These are phyloP conservation scores for Prunus dulcis DNA, from an alignment of 306 rosid genomes.

Conservation along the genomic window DNA sequence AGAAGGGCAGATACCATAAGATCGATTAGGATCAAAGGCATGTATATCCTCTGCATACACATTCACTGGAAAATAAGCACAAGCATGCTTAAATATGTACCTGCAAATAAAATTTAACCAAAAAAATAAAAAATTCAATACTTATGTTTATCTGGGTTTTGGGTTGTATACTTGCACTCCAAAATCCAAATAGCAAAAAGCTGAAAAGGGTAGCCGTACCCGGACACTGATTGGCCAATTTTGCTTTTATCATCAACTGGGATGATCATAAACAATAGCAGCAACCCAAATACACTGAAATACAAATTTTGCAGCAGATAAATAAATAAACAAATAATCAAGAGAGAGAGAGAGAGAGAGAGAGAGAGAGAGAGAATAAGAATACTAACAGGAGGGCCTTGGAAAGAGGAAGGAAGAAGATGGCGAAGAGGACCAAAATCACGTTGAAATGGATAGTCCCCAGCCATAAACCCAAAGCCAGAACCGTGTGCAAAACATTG, in stretches of 20 bases:
- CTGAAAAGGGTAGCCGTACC: constrained; percentile 29
- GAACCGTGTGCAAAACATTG: constrained; percentile 18
- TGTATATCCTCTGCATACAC: constrained; percentile 73
- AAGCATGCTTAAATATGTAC: constrained; percentile 67
- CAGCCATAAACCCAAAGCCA: constrained; percentile 60
- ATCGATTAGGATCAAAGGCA: constrained; percentile 64
- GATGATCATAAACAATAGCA: constrained; percentile 44
- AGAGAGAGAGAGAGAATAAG: no score
- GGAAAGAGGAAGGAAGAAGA: constrained; percentile 57
- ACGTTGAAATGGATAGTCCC: constrained; percentile 68
- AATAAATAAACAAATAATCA: background rate
- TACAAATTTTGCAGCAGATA: background rate
- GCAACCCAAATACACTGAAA: constrained; percentile 64
- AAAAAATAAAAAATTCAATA: background rate
- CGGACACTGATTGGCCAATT: constrained; percentile 52
- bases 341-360: background rate
- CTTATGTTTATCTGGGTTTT: background rate
- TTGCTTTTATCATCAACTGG: constrained; percentile 56
- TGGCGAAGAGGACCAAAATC: constrained; percentile 43
- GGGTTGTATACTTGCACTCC: background rate
- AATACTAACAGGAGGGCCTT: constrained; percentile 55
- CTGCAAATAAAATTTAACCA: constrained; percentile 25
- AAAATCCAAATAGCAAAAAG: background rate
- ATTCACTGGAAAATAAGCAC: constrained; percentile 71
- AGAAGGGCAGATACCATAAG: constrained; percentile 46